Conservation (phyloP, 2,329 filamentous ascomycete species). For the Davidsoniella eucalypti region DNA sequence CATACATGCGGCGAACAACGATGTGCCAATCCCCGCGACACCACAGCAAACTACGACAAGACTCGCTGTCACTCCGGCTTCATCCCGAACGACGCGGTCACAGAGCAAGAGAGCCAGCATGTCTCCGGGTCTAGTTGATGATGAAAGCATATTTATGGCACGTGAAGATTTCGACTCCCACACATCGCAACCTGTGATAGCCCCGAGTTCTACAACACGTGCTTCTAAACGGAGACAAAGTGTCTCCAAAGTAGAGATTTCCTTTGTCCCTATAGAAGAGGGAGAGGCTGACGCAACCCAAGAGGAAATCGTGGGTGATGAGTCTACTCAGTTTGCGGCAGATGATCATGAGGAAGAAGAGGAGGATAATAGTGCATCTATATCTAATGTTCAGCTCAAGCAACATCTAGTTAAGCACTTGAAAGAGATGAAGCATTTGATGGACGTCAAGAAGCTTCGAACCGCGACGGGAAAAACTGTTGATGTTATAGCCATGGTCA, state of each 20-base stretch:
- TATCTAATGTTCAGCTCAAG: constrained; percentile 23
- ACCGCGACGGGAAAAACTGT: constrained; percentile 21
- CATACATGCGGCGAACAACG: not conserved
- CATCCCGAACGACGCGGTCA: constrained; percentile 9
- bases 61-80: not conserved
- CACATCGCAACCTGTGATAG: too few relatives aligned
- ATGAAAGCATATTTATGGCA: constrained; percentile 3
- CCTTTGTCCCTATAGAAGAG: not conserved
- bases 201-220: not conserved
- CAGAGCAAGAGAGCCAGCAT: constrained; percentile 9
- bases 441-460: constrained; percentile 35
- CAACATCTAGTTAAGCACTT: constrained; percentile 29
- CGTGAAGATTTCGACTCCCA: constrained; percentile 1
- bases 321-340: not conserved
- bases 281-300: not conserved
- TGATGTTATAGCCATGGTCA: constrained; percentile 39
- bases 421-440: constrained; percentile 35
- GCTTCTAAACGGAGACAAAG: not conserved
- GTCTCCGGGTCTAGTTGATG: constrained; percentile 3
- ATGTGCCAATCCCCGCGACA: not conserved
- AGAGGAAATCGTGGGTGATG: not conserved
- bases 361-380: constrained; percentile 13
- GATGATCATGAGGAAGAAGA: constrained; percentile 13
- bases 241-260: not conserved
- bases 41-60: not conserved